phyloP scores from a whole-genome alignment of 148 eudicot species.

The Polygonum maritimum region DNA sequence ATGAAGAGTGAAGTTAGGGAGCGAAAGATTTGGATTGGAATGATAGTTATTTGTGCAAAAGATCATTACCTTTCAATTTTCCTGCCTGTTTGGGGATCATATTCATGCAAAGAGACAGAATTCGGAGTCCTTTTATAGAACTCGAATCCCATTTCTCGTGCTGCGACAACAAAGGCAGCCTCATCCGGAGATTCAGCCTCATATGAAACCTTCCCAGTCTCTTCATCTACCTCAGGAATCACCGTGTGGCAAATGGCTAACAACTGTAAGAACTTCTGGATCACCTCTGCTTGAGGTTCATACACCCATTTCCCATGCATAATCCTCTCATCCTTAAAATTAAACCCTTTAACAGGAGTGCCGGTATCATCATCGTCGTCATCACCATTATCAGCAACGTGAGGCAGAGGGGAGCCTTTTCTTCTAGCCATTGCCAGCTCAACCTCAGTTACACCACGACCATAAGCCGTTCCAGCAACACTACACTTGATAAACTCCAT shows the following conservation, averaged over 20 bases:
- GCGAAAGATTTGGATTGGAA: too few species aligned
- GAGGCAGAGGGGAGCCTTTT: conserved; percentile 45
- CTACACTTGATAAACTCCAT: conserved; percentile 97
- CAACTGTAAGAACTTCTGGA: conserved; percentile 62
- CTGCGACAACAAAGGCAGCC: conserved; percentile 95
- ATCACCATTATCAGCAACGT: conserved; percentile 22
- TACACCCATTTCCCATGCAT: conserved; percentile 80
- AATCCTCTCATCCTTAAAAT: conserved; percentile 74
- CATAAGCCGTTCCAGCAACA: conserved; percentile 82
- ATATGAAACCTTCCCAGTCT: conserved; percentile 55
- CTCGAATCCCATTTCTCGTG: conserved; percentile 86
- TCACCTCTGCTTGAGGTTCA: conserved; percentile 51
- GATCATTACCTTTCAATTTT: conserved; percentile 62
- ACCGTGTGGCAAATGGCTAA: conserved; percentile 86
- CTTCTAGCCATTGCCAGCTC: conserved; percentile 91
- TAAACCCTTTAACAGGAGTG: conserved; percentile 65
- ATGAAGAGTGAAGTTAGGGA: too few species aligned
- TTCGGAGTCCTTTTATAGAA: conserved; percentile 78
- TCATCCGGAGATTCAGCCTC: conserved; percentile 99
- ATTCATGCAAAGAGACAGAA: conserved; percentile 51
- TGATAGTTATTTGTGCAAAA: background rate
- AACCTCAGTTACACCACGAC: conserved; percentile 77
- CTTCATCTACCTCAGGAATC: conserved; percentile 84
- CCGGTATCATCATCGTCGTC: conserved; percentile 28
- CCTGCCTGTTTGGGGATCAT: conserved; percentile 49